Conservation (phyloP, 768 basidiomycete species). For the Stropharia rugosoannulata region DNA sequence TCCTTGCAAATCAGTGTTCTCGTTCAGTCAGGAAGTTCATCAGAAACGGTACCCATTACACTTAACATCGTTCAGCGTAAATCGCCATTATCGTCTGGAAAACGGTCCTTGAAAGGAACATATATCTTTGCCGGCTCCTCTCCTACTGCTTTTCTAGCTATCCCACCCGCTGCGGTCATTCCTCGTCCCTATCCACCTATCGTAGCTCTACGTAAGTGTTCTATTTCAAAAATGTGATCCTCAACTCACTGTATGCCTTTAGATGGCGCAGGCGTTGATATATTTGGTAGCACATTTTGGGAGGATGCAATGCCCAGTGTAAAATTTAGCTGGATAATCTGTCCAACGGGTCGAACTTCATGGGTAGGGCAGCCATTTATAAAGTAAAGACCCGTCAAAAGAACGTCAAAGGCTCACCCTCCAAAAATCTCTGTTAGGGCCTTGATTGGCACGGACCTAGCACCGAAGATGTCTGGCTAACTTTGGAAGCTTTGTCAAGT, state of each 20-base stretch:
- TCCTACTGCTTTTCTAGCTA: slow-evolving; percentile 57
- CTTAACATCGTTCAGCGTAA: slow-evolving; percentile 47
- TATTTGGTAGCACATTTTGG: slow-evolving; percentile 58
- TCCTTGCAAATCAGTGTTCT: slow-evolving; percentile 37
- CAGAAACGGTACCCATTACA: slow-evolving; percentile 26
- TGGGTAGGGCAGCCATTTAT: slow-evolving; percentile 51
- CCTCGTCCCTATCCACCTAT: slow-evolving; percentile 46
- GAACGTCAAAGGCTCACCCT: neutral
- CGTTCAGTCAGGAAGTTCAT: slow-evolving; percentile 25
- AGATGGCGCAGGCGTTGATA: slow-evolving; percentile 90
- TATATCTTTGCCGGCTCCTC: slow-evolving; percentile 56
- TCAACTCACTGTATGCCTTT: slow-evolving; percentile 4
- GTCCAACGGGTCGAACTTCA: slow-evolving; percentile 81
- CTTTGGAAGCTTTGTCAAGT: slow-evolving; percentile 52
- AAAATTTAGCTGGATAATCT: slow-evolving; percentile 66
- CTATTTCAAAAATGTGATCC: slow-evolving; percentile 1
- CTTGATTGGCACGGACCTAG: slow-evolving; percentile 93
- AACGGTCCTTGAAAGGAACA: slow-evolving; percentile 47
- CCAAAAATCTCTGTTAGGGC: slow-evolving; percentile 45
- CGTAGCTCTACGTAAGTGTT: slow-evolving; percentile 59
- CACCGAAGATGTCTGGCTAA: slow-evolving; percentile 63
- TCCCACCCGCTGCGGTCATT: slow-evolving; percentile 46
- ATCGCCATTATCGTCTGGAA: slow-evolving; percentile 22
- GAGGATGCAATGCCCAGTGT: slow-evolving; percentile 58
- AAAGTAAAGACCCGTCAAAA: neutral